Base-by-base conservation (phyloP, 805 yeast species). In the Nakazawaea molendinolei region DNA sequence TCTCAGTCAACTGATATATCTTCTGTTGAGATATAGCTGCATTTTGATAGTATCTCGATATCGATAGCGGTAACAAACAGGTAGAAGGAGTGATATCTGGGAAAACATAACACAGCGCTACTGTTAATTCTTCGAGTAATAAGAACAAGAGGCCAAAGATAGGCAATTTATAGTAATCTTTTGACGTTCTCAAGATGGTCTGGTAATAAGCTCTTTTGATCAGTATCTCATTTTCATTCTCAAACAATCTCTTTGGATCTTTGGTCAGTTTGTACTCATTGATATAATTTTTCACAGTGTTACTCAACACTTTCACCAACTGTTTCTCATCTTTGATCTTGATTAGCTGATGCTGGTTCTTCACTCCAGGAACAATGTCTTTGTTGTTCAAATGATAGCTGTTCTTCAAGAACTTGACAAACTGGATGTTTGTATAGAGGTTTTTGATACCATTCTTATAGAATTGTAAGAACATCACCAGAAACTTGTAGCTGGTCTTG, bases 81-180 rank as follows among this genome's bases (percentile, higher is more conserved):
- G 84, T 79, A 41, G 67, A 68, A 0, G 86, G 87, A 3, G 79
- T 65, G 10, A 79, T 46, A 27, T 64, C 64, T 0, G 87, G 86
- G 32, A 76, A 55, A 2, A 60, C 41, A 37, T 63, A 67, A 40
- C 79, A 67, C 5, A 79, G 41, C 0, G 72, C 31, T 1, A 83
- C 74, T 0, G 83, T 74, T 33, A 61, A 44, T 46, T 79, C 86
- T 50, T 74, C 74, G 41, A 74, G 68, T 1, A 76, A 46, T n/a
- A 68, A 53, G 41, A 76, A 69, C 1, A 77, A 46, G 2, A 71
- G 46, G 1, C 69, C 80, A 58, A 79, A 79, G n/a, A 65, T 20
- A 4, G 86, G 86, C 19, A 79, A 55, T 49, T 74, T 76, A 21
- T 47, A 41, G 32, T 71, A 55, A 47, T 79, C 83, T 2, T 50